phyloP scores from a whole-genome alignment of 345 rosid genomes.

The Melaleuca quinquenervia region DNA sequence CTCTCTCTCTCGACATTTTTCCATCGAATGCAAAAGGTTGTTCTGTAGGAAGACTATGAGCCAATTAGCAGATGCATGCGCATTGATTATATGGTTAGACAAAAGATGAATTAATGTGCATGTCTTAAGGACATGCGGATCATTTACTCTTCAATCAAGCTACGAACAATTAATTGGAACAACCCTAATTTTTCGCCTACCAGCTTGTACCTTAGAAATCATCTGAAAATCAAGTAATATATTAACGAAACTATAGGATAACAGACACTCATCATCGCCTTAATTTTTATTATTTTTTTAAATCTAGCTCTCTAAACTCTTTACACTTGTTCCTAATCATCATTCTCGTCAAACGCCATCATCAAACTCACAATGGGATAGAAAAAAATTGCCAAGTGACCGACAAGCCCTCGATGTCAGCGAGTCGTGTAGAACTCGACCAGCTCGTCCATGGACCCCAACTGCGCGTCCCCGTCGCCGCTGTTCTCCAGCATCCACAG shows the following conservation, averaged over 20 bases:
- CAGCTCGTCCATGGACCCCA: slow-evolving; percentile 66
- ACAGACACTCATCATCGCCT: neutral
- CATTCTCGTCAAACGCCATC: neutral
- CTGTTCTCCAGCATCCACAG: slow-evolving; percentile 75
- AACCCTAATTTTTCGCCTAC: neutral
- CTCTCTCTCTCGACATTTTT: neutral
- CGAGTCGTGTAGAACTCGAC: slow-evolving; percentile 50
- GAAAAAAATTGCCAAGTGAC: neutral
- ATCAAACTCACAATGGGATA: neutral
- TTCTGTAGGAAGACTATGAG: neutral
- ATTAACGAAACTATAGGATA: neutral
- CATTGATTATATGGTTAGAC: neutral
- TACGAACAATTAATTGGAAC: neutral
- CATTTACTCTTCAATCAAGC: neutral
- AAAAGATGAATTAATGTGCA: neutral
- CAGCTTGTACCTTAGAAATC: neutral
- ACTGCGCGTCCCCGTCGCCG: slow-evolving; percentile 19
- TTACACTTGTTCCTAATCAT: neutral
- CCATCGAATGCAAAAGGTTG: neutral
- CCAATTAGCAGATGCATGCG: neutral
- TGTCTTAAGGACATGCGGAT: neutral
- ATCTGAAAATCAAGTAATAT: neutral
- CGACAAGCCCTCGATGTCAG: neutral
- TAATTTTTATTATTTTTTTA: neutral
- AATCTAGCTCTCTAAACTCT: neutral